phyloP scores from a whole-genome alignment of 306 rosid genomes.

The Lotus japonicus region DNA sequence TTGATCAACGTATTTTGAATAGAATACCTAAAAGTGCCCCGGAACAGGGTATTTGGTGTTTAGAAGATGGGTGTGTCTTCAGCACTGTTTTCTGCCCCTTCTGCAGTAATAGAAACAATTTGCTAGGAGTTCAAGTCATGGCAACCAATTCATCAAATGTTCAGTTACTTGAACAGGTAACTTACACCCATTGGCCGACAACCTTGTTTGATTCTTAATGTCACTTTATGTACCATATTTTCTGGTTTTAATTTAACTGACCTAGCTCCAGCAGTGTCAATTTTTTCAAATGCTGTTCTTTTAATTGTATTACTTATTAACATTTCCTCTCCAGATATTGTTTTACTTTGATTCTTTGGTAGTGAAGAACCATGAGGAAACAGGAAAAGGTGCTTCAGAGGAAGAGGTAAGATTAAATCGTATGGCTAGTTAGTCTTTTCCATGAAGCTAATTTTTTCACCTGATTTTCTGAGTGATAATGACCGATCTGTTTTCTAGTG shows the following conservation, averaged over 20 bases:
- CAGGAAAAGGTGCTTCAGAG: constrained; percentile 30
- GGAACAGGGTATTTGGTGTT: constrained; percentile 68
- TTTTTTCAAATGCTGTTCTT: neutral
- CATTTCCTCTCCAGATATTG: constrained; percentile 43
- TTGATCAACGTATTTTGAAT: constrained; percentile 43
- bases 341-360: constrained; percentile 61
- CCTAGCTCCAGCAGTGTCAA: constrained; percentile 1
- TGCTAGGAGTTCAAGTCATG: constrained; percentile 72
- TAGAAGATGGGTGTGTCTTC: constrained; percentile 85
- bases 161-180: constrained; percentile 74
- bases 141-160: constrained; percentile 68
- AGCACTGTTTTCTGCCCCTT: constrained; percentile 67
- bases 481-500: constrained; percentile 8
- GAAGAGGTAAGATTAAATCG: constrained; percentile 44
- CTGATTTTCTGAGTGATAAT: constrained; percentile 2
- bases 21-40: constrained; percentile 28
- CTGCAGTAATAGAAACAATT: constrained; percentile 44
- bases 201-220: constrained; percentile 5
- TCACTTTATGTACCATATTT: neutral
- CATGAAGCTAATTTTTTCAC: neutral
- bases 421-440: constrained; percentile 3
- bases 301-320: neutral
- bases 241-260: neutral
- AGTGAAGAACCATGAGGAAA: constrained; percentile 40
- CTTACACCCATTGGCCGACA: constrained; percentile 11